Evolutionary conservation across 495 filamentous ascomycete genomes (phyloP).

Genomic region (Gamarada debralockiae): DNA sequence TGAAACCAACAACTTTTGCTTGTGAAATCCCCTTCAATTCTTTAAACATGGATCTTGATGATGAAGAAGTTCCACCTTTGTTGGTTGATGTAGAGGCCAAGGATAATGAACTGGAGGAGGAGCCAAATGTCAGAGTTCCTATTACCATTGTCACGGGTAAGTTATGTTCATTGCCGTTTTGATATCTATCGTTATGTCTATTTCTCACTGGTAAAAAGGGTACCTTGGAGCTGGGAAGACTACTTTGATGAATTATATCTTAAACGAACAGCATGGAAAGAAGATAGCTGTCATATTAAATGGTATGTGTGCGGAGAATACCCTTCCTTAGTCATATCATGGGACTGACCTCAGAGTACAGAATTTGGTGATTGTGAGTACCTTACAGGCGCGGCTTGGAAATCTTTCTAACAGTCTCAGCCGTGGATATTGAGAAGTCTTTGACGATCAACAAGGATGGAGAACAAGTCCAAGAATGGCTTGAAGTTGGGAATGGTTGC

Average conservation of each 20-base stretch:
- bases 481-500: conserved; percentile 93
- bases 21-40: background rate
- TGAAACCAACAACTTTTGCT: background rate
- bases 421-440: conserved; percentile 90
- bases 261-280: conserved; percentile 91
- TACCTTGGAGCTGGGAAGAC: conserved; percentile 97
- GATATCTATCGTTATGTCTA: conserved; percentile 3
- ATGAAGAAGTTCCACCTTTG: conserved; percentile 70
- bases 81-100: conserved; percentile 54
- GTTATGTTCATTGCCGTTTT: conserved; percentile 9
- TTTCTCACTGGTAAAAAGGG: conserved; percentile 31
- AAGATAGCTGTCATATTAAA: conserved; percentile 97
- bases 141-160: conserved; percentile 92
- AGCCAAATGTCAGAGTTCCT: conserved; percentile 59
- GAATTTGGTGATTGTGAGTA: conserved; percentile 91
- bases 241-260: conserved; percentile 91
- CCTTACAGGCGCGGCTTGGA: background rate
- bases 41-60: conserved; percentile 49
- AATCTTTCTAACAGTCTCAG: conserved; percentile 36
- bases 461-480: conserved; percentile 88
- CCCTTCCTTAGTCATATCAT: background rate
- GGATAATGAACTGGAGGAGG: conserved; percentile 38
- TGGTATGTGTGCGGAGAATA: conserved; percentile 38
- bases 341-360: conserved; percentile 28
- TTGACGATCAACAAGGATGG: conserved; percentile 83